phyloP scores from a whole-genome alignment of 1,284 basidiomycete species.

The Marasmius tenuissimus region DNA sequence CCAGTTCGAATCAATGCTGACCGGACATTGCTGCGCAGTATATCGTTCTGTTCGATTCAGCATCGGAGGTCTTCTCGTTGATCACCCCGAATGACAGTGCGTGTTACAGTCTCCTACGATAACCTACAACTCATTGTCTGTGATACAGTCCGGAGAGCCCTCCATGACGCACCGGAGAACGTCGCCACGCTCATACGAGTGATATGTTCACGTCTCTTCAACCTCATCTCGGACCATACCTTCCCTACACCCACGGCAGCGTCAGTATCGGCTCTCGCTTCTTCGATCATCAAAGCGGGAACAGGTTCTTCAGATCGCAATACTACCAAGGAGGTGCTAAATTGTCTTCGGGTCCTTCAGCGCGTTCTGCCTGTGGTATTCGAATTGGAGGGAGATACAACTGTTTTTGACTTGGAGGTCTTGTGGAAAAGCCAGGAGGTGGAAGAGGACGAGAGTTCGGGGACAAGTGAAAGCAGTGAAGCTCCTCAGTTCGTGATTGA shows the following conservation, averaged over 20 bases:
- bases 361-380: constrained; percentile 87
- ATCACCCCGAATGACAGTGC: constrained; percentile 84
- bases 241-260: constrained; percentile 67
- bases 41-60: constrained; percentile 79
- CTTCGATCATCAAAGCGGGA: constrained; percentile 63
- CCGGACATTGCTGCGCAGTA: constrained; percentile 51
- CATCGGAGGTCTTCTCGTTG: constrained; percentile 86
- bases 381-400: constrained; percentile 75
- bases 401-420: constrained; percentile 67
- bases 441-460: constrained; percentile 34
- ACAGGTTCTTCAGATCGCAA: constrained; percentile 54
- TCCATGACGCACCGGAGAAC: constrained; percentile 83
- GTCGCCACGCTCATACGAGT: constrained; percentile 79
- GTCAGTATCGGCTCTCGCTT: constrained; percentile 65
- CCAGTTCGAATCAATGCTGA: not conserved
- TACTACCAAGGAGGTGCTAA: constrained; percentile 81
- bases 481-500: constrained; percentile 79
- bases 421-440: constrained; percentile 69
- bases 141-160: constrained; percentile 70
- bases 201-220: constrained; percentile 75
- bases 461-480: constrained; percentile 25
- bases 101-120: constrained; percentile 25
- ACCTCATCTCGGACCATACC: constrained; percentile 77
- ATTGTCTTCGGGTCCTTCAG: constrained; percentile 84
- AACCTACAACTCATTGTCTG: constrained; percentile 1